phyloP scores from a whole-genome alignment of 2,329 filamentous ascomycete species.

The Phialemoniopsis sp. region DNA sequence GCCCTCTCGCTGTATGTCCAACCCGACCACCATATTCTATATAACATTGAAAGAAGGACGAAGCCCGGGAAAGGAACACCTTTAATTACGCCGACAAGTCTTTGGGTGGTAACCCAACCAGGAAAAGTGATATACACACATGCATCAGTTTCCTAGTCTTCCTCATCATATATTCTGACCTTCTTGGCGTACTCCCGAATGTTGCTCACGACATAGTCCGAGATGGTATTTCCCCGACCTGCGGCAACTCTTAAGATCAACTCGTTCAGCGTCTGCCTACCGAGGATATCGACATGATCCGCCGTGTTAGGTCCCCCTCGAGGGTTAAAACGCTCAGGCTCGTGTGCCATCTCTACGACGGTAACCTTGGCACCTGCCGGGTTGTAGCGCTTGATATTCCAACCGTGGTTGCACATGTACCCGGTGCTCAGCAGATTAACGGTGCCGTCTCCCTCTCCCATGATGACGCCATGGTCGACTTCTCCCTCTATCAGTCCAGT shows the following conservation, averaged over 20 bases:
- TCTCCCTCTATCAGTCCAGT: slow-evolving; percentile 55
- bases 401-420: slow-evolving; percentile 96
- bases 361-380: slow-evolving; percentile 77
- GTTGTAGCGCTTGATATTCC: slow-evolving; percentile 92
- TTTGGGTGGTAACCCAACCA: neutral
- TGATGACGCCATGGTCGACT: slow-evolving; percentile 84
- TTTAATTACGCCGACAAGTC: neutral
- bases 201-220: slow-evolving; percentile 73
- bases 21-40: too few species aligned
- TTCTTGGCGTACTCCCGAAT: slow-evolving; percentile 80
- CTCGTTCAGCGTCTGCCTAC: slow-evolving; percentile 84
- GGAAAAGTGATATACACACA: neutral
- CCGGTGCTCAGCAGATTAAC: slow-evolving; percentile 88
- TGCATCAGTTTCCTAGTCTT: slow-evolving; percentile 4
- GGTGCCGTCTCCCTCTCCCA: slow-evolving; percentile 94
- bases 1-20: too few species aligned
- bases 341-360: slow-evolving; percentile 93
- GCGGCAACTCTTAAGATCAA: slow-evolving; percentile 82
- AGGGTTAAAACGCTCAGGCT: slow-evolving; percentile 88
- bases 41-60: too few species aligned
- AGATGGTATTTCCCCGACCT: slow-evolving; percentile 75
- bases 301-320: slow-evolving; percentile 68
- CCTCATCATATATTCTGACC: slow-evolving; percentile 76
- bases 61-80: too few species aligned
- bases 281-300: slow-evolving; percentile 95